These are phyloP conservation scores for Brassica rapa DNA, from an alignment of 345 rosid species.

Conservation along the genomic window DNA sequence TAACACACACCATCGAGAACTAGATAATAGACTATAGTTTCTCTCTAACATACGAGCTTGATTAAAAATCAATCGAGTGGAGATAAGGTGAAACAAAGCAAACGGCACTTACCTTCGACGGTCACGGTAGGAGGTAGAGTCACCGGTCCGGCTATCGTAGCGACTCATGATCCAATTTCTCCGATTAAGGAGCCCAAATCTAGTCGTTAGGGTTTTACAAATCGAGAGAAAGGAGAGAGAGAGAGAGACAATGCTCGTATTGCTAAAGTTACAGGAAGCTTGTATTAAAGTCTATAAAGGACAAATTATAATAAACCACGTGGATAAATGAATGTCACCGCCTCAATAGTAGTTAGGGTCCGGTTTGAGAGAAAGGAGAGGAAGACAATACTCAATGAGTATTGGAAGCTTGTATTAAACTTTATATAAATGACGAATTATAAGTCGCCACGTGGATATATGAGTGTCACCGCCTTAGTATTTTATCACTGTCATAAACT, in stretches of 20 bases:
- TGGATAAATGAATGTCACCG: background rate
- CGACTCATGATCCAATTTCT: conserved; percentile 76
- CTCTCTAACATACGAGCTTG: background rate
- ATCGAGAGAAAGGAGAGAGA: conserved; percentile 12
- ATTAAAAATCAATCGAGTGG: background rate
- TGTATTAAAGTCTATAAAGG: background rate
- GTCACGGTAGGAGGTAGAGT: conserved; percentile 91
- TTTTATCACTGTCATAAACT: background rate
- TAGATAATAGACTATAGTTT: too few relatives aligned
- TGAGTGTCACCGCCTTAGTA: conserved; percentile 25
- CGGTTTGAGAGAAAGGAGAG: too few relatives aligned
- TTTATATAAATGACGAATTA: background rate
- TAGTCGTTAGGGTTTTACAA: conserved; percentile 15
- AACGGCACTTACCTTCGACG: conserved; percentile 64
- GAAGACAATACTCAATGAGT: too few relatives aligned
- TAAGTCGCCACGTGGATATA: conserved; percentile 16
- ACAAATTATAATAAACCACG: background rate
- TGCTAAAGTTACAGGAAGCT: background rate
- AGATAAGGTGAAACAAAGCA: background rate
- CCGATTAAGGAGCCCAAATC: background rate
- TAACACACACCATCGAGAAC: background rate
- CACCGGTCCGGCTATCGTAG: conserved; percentile 88
- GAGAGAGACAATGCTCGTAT: background rate
- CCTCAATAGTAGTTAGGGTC: too few relatives aligned
- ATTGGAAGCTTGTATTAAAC: background rate